phyloP scores from a whole-genome alignment of 2,329 filamentous ascomycete genomes.

The Paecilomyces sp. region DNA sequence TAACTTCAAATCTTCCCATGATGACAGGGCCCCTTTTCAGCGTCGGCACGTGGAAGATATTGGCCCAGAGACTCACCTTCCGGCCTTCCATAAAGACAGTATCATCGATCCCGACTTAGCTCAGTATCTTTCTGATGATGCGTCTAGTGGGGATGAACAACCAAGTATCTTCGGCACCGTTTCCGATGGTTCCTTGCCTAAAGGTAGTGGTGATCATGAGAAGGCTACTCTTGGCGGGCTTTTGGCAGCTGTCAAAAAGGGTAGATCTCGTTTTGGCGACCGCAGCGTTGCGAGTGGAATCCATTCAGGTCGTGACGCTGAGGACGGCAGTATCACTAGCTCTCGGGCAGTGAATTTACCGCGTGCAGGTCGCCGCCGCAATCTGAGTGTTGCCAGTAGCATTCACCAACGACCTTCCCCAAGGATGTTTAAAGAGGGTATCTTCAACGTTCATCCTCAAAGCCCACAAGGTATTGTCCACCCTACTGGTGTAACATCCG shows the following conservation, averaged over 20 bases:
- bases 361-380: constrained; percentile 64
- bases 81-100: constrained; percentile 96
- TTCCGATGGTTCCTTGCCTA: constrained; percentile 56
- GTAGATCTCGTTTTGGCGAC: constrained; percentile 64
- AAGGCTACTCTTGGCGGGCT: constrained; percentile 65
- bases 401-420: constrained; percentile 66
- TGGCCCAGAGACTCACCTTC: constrained; percentile 59
- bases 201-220: constrained; percentile 64
- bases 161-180: constrained; percentile 74
- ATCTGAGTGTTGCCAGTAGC: constrained; percentile 75
- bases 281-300: constrained; percentile 67
- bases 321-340: constrained; percentile 58
- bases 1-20: constrained; percentile 62
- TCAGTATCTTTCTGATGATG: constrained; percentile 89
- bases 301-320: constrained; percentile 58
- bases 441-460: constrained; percentile 28
- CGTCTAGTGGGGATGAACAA: constrained; percentile 87
- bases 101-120: constrained; percentile 96
- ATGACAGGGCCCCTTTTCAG: constrained; percentile 84
- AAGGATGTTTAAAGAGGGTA: constrained; percentile 54
- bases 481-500: constrained; percentile 25
- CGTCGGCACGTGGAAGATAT: constrained; percentile 63
- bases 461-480: constrained; percentile 32
- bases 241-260: constrained; percentile 65
- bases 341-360: constrained; percentile 53